Evolutionary conservation across 1,284 basidiomycete genomes (phyloP).

Genomic region (Melampsora occidentalis): DNA sequence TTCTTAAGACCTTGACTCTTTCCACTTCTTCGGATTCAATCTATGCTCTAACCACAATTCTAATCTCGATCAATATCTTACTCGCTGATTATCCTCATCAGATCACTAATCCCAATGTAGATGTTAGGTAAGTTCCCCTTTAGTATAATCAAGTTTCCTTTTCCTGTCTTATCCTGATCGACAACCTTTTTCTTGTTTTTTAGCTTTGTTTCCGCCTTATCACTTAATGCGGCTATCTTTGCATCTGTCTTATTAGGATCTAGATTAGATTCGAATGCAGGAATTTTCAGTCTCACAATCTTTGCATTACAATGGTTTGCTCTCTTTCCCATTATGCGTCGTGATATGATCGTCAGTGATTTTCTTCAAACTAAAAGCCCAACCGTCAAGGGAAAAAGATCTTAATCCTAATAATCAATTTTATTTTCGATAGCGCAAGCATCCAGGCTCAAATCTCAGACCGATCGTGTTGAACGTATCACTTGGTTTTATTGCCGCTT

Average conservation of each 20-base stretch:
- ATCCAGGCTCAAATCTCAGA: slow-evolving; percentile 24
- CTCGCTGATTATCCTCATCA: slow-evolving; percentile 66
- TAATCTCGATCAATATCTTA: slow-evolving; percentile 65
- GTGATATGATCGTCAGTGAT: slow-evolving; percentile 67
- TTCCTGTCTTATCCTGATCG: slow-evolving; percentile 52
- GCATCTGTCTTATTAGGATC: slow-evolving; percentile 92
- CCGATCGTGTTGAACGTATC: slow-evolving; percentile 48
- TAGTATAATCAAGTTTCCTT: slow-evolving; percentile 9
- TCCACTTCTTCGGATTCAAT: slow-evolving; percentile 95
- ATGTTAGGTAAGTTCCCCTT: slow-evolving; percentile 41
- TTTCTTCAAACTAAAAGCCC: slow-evolving; percentile 42
- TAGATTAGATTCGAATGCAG: slow-evolving; percentile 73
- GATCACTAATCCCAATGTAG: slow-evolving; percentile 49
- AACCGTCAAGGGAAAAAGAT: not conserved
- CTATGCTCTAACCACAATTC: slow-evolving; percentile 76
- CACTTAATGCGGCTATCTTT: slow-evolving; percentile 90
- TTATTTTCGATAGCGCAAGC: slow-evolving; percentile 15
- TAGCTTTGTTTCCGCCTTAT: slow-evolving; percentile 81
- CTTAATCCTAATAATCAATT: slow-evolving; percentile 55
- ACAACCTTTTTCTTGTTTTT: slow-evolving; percentile 54
- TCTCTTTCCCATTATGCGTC: slow-evolving; percentile 76
- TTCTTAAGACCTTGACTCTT: slow-evolving; percentile 84
- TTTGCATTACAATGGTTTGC: slow-evolving; percentile 82
- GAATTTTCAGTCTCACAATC: slow-evolving; percentile 85
- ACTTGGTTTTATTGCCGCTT: slow-evolving; percentile 60